These are phyloP conservation scores for Proteromonas lacertae DNA, from an alignment of 352 stramenopile species.

Conservation along the genomic window DNA sequence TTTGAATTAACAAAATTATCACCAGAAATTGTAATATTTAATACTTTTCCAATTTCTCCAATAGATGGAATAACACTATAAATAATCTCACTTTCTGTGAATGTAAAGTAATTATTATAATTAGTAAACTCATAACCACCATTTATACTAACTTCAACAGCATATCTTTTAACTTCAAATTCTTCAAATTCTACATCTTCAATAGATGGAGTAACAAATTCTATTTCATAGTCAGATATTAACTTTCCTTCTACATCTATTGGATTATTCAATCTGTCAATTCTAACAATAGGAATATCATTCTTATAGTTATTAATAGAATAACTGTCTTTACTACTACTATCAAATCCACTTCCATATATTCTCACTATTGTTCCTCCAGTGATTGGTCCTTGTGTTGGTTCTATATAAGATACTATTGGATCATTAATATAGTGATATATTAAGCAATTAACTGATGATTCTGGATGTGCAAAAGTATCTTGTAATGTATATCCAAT, in stretches of 20 bases:
- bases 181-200: too few relatives aligned
- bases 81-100: too few relatives aligned
- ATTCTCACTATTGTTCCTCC: not conserved
- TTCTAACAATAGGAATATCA: not conserved
- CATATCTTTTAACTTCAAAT: too few relatives aligned
- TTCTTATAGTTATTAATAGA: not conserved
- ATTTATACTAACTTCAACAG: too few relatives aligned
- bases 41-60: too few relatives aligned
- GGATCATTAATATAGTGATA: not conserved
- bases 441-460: not conserved
- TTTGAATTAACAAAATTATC: too few relatives aligned
- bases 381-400: not conserved
- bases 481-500: too few relatives aligned
- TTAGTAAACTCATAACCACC: too few relatives aligned
- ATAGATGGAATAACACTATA: too few relatives aligned
- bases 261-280: not conserved
- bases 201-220: too few relatives aligned
- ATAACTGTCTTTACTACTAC: not conserved
- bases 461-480: not conserved
- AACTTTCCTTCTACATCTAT: not conserved
- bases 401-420: not conserved
- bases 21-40: too few relatives aligned
- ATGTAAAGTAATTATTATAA: too few relatives aligned
- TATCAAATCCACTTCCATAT: not conserved
- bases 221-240: not conserved